Evolutionary conservation across 805 yeast species (phyloP).

Genomic region (Maudiozyma saulgeensis): DNA sequence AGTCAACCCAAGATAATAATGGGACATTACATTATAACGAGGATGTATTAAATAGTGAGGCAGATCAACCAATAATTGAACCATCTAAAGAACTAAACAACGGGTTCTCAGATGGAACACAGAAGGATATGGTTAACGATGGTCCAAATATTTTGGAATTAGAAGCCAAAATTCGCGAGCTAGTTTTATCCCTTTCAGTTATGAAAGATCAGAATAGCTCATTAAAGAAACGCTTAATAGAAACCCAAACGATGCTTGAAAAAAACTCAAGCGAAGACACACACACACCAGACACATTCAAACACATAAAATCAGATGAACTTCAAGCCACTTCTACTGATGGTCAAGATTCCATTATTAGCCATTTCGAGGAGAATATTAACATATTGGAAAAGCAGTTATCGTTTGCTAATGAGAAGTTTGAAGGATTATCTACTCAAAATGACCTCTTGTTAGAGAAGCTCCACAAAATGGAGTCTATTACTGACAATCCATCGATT

Average conservation of each 20-base stretch:
- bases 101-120: too few relatives aligned
- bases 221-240: not conserved
- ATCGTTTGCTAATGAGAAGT: conserved; percentile 20
- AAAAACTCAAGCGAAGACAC: not conserved
- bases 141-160: conserved; percentile 13
- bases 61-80: too few relatives aligned
- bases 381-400: not conserved
- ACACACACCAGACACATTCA: too few relatives aligned
- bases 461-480: not conserved
- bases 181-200: not conserved
- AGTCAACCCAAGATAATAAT: too few relatives aligned
- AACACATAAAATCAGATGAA: too few relatives aligned
- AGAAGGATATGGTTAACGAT: too few relatives aligned
- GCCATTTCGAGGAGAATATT: not conserved
- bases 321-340: not conserved
- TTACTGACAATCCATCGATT: too few relatives aligned
- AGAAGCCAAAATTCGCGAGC: conserved; percentile 17
- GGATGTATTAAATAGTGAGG: too few relatives aligned
- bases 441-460: conserved; percentile 51
- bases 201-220: not conserved
- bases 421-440: conserved; percentile 55
- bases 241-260: not conserved
- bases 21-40: too few relatives aligned
- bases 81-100: too few relatives aligned
- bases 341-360: not conserved